Evolutionary conservation across 345 rosid species (phyloP).

Genomic region (Bruguiera parviflora): DNA sequence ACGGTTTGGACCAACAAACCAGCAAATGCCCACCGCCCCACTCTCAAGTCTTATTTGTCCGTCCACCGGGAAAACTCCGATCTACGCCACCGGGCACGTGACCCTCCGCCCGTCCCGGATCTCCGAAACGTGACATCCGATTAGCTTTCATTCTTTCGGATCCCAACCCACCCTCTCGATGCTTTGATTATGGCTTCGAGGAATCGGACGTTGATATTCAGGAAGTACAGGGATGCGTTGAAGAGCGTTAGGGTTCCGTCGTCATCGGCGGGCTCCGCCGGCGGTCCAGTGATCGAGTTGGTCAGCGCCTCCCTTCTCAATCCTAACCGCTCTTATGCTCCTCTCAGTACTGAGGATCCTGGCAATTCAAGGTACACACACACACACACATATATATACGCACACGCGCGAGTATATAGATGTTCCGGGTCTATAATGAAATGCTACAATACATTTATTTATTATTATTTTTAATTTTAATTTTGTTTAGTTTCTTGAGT

Average conservation of each 20-base stretch:
- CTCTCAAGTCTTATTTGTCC: background rate
- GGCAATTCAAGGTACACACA: slow-evolving; percentile 62
- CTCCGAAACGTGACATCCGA: background rate
- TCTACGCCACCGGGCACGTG: background rate
- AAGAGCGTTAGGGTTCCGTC: slow-evolving; percentile 77
- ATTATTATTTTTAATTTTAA: too few species aligned
- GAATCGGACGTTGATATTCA: slow-evolving; percentile 64
- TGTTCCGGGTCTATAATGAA: background rate
- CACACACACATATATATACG: background rate
- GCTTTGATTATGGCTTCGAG: slow-evolving; percentile 65
- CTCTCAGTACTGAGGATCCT: slow-evolving; percentile 87
- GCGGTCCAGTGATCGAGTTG: slow-evolving; percentile 90
- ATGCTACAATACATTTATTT: too few species aligned
- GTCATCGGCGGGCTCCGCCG: slow-evolving; percentile 36
- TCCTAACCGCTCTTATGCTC: slow-evolving; percentile 63
- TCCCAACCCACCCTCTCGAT: background rate
- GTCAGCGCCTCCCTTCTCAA: slow-evolving; percentile 74
- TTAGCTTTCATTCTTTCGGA: background rate
- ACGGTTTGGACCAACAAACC: slow-evolving; percentile 7
- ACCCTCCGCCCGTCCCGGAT: background rate
- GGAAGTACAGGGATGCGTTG: slow-evolving; percentile 80
- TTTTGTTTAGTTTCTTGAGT: background rate
- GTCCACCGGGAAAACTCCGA: background rate
- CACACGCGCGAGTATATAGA: background rate
- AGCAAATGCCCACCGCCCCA: background rate